These are phyloP conservation scores for Eruca vesicaria DNA, from an alignment of 441 rosid species.

Conservation along the genomic window DNA sequence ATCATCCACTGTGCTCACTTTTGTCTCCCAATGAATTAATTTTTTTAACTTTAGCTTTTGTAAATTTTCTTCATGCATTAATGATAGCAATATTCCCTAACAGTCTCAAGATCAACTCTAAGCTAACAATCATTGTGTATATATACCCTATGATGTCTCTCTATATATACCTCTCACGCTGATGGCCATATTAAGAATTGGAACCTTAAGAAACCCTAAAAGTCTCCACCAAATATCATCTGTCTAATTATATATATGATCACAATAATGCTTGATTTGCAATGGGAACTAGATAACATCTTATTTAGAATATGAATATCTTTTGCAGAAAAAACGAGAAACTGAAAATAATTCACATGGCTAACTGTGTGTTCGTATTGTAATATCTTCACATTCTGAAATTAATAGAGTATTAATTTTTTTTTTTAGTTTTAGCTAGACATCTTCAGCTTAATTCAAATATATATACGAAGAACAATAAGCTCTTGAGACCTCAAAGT, in stretches of 20 bases:
- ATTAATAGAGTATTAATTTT: background rate
- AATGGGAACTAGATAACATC: background rate
- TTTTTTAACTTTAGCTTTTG: conserved; percentile 27
- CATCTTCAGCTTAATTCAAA: background rate
- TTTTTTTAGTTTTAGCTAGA: background rate
- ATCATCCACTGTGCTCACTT: conserved; percentile 38
- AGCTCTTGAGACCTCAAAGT: conserved; percentile 12
- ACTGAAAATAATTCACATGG: background rate
- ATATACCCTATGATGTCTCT: background rate
- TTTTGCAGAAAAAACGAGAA: background rate
- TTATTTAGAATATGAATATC: background rate
- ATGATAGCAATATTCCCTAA: conserved; percentile 29
- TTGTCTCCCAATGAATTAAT: conserved; percentile 47
- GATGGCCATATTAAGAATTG: background rate
- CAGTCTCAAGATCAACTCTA: conserved; percentile 23
- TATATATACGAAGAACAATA: background rate
- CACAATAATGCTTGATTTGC: background rate
- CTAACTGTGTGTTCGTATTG: background rate
- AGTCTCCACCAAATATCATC: conserved; percentile 6
- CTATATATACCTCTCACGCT: background rate
- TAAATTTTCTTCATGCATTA: conserved; percentile 34
- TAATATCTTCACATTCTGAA: background rate
- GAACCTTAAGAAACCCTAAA: conserved; percentile 28
- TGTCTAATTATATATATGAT: background rate
- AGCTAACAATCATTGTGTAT: conserved; percentile 3